Evolutionary conservation across 352 stramenopile genomes (phyloP).

Genomic region (Phytophthora hybrid): DNA sequence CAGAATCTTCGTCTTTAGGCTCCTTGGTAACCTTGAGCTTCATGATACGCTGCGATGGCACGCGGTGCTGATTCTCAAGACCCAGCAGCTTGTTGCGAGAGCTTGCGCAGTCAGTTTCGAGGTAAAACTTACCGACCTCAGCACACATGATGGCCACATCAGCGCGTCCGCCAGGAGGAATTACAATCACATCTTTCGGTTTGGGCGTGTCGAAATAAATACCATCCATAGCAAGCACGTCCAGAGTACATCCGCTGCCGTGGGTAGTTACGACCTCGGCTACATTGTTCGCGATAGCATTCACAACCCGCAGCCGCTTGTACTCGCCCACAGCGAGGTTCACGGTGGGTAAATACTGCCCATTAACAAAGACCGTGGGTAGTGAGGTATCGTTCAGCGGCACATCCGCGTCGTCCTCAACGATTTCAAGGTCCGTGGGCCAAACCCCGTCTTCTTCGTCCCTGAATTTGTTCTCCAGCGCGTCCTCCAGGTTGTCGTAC

Average conservation of each 20-base stretch:
- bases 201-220: slow-evolving; percentile 65
- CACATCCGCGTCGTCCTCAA: slow-evolving; percentile 46
- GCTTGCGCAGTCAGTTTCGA: slow-evolving; percentile 67
- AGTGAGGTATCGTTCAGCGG: slow-evolving; percentile 79
- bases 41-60: slow-evolving; percentile 72
- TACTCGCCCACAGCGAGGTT: slow-evolving; percentile 59
- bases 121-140: slow-evolving; percentile 61
- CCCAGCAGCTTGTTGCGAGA: slow-evolving; percentile 70
- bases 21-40: slow-evolving; percentile 51
- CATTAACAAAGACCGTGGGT: slow-evolving; percentile 78
- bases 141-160: slow-evolving; percentile 69
- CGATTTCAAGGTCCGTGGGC: slow-evolving; percentile 39
- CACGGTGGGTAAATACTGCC: slow-evolving; percentile 73
- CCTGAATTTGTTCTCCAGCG: slow-evolving; percentile 66
- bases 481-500: slow-evolving; percentile 64
- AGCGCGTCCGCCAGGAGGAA: slow-evolving; percentile 71
- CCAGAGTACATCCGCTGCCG: slow-evolving; percentile 52
- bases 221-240: slow-evolving; percentile 75
- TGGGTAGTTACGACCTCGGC: slow-evolving; percentile 64
- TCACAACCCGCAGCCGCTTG: slow-evolving; percentile 77
- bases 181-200: slow-evolving; percentile 59
- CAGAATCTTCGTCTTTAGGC: slow-evolving; percentile 14
- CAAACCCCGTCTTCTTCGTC: slow-evolving; percentile 26
- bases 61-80: slow-evolving; percentile 69
- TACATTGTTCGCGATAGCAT: slow-evolving; percentile 85